A percentile compares a stretch with the other conserved stretches of the same genome.
phyloP scores from a whole-genome alignment of 2,329 filamentous ascomycete genomes.

The Fonsecaea nubica region DNA sequence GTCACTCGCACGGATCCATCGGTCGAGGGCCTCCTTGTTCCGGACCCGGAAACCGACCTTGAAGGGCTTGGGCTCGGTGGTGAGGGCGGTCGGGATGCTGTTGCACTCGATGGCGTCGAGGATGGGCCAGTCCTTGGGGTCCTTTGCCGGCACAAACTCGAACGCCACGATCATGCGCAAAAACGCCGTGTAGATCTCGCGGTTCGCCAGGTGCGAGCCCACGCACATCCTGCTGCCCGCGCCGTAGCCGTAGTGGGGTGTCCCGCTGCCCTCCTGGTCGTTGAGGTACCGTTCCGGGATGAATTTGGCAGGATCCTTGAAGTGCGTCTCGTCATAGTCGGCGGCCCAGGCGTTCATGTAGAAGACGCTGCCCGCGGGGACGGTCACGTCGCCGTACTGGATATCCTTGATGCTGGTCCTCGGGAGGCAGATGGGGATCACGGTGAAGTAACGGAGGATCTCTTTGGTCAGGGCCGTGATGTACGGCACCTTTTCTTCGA shows the following conservation, averaged over 20 bases:
- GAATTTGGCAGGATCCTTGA: slow-evolving; percentile 68
- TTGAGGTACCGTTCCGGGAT: slow-evolving; percentile 73
- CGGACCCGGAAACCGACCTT: slow-evolving; percentile 63
- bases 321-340: slow-evolving; percentile 73
- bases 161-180: slow-evolving; percentile 66
- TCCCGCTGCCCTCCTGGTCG: slow-evolving; percentile 59
- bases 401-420: slow-evolving; percentile 75
- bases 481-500: slow-evolving; percentile 78
- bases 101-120: slow-evolving; percentile 66
- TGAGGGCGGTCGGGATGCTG: slow-evolving; percentile 63
- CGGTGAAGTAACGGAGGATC: slow-evolving; percentile 76
- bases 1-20: slow-evolving; percentile 62
- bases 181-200: slow-evolving; percentile 67
- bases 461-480: slow-evolving; percentile 80
- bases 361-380: slow-evolving; percentile 78
- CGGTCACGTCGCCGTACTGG: slow-evolving; percentile 68
- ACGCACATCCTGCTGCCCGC: slow-evolving; percentile 69
- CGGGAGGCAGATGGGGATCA: slow-evolving; percentile 79
- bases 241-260: slow-evolving; percentile 68
- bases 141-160: slow-evolving; percentile 57
- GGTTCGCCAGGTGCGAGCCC: slow-evolving; percentile 68
- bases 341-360: slow-evolving; percentile 83
- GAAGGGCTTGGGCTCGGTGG: slow-evolving; percentile 68
- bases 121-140: slow-evolving; percentile 58
- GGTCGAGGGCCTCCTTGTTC: slow-evolving; percentile 53